Base-by-base conservation (phyloP, 148 eudicot genomes). In the Polygonum aviculare region DNA sequence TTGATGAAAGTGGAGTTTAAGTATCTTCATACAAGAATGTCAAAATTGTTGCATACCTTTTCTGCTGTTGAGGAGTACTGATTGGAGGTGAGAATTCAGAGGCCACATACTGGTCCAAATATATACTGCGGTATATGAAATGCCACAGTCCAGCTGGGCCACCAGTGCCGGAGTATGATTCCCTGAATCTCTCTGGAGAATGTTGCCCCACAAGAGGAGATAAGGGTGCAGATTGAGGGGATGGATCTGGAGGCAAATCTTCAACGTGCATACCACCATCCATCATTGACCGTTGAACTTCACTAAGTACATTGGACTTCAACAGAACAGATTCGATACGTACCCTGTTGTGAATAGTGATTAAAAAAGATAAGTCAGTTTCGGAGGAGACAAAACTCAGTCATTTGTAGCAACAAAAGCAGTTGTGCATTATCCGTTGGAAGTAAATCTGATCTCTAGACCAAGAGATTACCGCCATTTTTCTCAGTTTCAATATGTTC, bases 91-190 rank as follows among this genome's bases (percentile, higher is more conserved):
- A 90, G 77, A 92, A 92, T 81, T 95, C 98, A 74, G 97, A 95
- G 72, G 96, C 86, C 36, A 92, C 93, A 82, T 89, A 95, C 79
- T 95, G 98, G 79, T 95, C 93, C 76, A 90, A 84, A 85, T 85
- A 89, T 49, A 92, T 85, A 76, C 97, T 95, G 57, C 92, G 91
- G 76, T 95, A 95, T 12, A 95, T 85, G 75, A 95, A 95, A 85
- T 95, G 97, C 97, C 98, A 95, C 51, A 95, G 91, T 59, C 98
- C 98, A 84, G 87, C 86, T 12, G 94, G 94, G 80, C 98, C 98
- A 72, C 98, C 97, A 65, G 79, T 78, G 69, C 94, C 89, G 75
- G 60, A 72, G 76, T 78, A 80, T 57, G 88, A 77, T 70, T 91
- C 93, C 59, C 83, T 81, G 69, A 75, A 47, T 75, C 83, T 86